phyloP scores from a whole-genome alignment of 2,329 filamentous ascomycete genomes.

The Juglanconis oblonga region DNA sequence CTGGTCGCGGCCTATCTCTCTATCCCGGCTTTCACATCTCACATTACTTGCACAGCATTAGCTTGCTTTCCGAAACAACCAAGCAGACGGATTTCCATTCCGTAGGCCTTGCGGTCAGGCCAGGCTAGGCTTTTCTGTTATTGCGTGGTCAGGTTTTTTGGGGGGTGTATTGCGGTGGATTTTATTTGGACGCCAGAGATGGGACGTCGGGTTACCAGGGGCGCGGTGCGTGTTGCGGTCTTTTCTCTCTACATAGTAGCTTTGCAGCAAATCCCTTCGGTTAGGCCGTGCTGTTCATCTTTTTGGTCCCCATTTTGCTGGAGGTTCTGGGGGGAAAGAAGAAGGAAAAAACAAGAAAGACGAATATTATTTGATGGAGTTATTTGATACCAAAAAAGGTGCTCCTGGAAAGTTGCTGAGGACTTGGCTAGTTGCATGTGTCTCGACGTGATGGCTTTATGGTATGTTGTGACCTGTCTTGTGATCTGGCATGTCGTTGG shows the following conservation, averaged over 20 bases:
- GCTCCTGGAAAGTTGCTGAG: too few relatives aligned
- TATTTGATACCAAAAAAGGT: too few relatives aligned
- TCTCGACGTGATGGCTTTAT: too few relatives aligned
- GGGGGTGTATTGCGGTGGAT: not conserved
- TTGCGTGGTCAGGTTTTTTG: not conserved
- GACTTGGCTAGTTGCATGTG: too few relatives aligned
- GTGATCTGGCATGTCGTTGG: too few relatives aligned
- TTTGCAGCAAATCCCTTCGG: not conserved
- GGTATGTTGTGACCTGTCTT: too few relatives aligned
- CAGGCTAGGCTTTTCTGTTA: not conserved
- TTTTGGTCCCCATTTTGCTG: too few relatives aligned
- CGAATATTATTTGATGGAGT: not conserved
- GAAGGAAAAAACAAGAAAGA: not conserved
- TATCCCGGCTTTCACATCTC: not conserved
- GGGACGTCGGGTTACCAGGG: not conserved
- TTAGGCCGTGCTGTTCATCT: not conserved
- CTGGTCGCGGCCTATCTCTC: not conserved
- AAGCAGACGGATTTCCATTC: not conserved
- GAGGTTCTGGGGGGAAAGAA: not conserved
- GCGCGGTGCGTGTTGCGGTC: not conserved
- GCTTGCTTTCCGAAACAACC: not conserved
- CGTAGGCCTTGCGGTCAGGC: not conserved
- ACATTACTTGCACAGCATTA: not conserved
- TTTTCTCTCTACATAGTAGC: not conserved
- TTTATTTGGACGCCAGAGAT: not conserved